A percentile compares a stretch with the other conserved stretches of the same genome.
phyloP scores from a whole-genome alignment of 345 rosid species.

The Angophora floribunda region DNA sequence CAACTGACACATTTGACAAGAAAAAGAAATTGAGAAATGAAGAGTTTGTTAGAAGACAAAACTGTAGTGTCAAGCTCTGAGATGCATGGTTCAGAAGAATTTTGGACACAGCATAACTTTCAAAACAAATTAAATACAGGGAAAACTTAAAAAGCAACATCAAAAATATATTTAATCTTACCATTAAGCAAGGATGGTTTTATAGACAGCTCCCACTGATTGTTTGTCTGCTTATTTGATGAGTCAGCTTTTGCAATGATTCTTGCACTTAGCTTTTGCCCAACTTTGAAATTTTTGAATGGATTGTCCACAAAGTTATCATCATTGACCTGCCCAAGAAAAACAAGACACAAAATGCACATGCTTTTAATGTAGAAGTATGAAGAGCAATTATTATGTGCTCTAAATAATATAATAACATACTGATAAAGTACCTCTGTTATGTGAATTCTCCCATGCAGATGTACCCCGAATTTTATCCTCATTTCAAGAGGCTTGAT shows the following conservation, averaged over 20 bases:
- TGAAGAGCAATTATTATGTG: neutral
- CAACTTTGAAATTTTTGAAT: constrained; percentile 59
- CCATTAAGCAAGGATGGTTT: constrained; percentile 63
- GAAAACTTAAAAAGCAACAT: neutral
- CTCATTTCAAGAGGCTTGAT: constrained; percentile 76
- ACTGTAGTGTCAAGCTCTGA: neutral
- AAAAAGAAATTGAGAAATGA: neutral
- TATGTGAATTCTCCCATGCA: constrained; percentile 74
- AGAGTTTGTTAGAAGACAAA: neutral
- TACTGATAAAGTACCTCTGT: constrained; percentile 51
- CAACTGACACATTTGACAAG: neutral
- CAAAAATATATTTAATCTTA: constrained; percentile 1
- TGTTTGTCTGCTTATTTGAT: constrained; percentile 35
- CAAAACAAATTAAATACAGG: neutral
- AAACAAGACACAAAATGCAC: neutral
- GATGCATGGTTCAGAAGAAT: neutral
- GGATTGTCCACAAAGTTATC: constrained; percentile 41
- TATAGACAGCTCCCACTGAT: constrained; percentile 77
- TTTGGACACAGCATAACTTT: neutral
- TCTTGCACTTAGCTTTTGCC: constrained; percentile 77
- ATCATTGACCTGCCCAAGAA: constrained; percentile 49
- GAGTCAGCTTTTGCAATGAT: constrained; percentile 48
- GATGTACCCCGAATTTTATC: constrained; percentile 74
- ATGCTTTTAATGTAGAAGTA: neutral
- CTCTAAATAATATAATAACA: neutral